Evolutionary conservation across 108 stramenopile species (phyloP), one percentile per base, ranked within the genome.

Genomic region (Parmales sp.): DNA sequence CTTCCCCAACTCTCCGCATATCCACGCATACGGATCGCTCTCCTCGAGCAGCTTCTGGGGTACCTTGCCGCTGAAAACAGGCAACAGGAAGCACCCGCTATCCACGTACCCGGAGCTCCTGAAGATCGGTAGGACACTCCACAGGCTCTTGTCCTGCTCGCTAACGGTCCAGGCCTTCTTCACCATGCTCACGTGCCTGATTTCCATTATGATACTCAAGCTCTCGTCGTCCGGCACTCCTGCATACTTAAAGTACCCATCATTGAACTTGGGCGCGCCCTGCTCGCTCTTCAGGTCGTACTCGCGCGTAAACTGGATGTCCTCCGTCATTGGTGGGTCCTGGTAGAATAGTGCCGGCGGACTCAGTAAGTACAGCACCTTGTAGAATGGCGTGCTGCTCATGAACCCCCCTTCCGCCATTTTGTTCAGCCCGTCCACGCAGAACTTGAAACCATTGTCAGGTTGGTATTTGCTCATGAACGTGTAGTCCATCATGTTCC

Each of bases 401-500:
- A 60, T 20, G 25, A 60, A 9, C 2, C 54, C 54, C 13, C 54
- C 54, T 4, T 31, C 54, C 54, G 29, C 36, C 45, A 67, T 45
- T 20, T 67, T 48, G 18, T 48, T 23, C 11, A 67, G 66, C 45
- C 66, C 66, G 45, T 67, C 66, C 16, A 67, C 28, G 29, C 29
- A 44, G 29, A 67, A 31, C 29, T 44, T 45, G 45, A 67, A 45
- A 31, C 66, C 66, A 2, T 16, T 22, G 25, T 67, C 66, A 1
- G 66, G 1, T 3, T 0, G 31, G 66, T 67, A 67, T n/a, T 29
- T 6, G 16, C 13, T 36, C 31, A 26, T 23, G 66, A 13, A 31
- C 0, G 31, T 29, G 45, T 48, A 29, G 66, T 45, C 44, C 45
- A 67, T 7, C 31, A 48, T 31, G 3, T 16, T 36, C 45, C 45